Evolutionary conservation across 371 early-diverging fungal genomes (phyloP).

Genomic region (Polyrhizophydium stewartii): DNA sequence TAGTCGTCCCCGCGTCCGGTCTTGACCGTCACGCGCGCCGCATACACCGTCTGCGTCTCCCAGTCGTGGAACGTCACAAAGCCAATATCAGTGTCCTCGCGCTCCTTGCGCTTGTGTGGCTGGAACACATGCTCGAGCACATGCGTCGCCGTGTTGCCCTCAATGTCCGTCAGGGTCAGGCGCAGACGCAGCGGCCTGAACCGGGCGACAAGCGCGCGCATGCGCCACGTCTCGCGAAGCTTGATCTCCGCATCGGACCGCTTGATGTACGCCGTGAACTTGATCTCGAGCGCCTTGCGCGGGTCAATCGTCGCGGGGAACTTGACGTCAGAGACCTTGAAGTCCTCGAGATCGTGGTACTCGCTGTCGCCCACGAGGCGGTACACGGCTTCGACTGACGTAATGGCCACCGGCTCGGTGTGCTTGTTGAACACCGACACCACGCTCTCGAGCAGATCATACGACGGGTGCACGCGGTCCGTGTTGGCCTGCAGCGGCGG

Average conservation of each 20-base stretch:
- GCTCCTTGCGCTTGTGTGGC: constrained; percentile 11
- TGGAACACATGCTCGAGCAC: constrained; percentile 34
- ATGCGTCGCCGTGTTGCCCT: constrained; percentile 24
- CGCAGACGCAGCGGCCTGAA: constrained; percentile 31
- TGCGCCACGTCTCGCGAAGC: constrained; percentile 6
- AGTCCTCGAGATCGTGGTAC: constrained; percentile 7
- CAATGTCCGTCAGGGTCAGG: constrained; percentile 32
- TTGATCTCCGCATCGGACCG: constrained; percentile 21
- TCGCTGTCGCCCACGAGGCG: constrained; percentile 35
- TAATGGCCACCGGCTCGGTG: constrained; percentile 22
- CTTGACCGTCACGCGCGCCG: not conserved
- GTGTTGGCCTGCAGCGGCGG: constrained; percentile 4
- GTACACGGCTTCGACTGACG: constrained; percentile 28
- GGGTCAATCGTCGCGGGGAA: constrained; percentile 30
- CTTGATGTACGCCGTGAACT: constrained; percentile 17
- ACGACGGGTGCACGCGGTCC: constrained; percentile 9
- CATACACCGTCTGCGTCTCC: not conserved
- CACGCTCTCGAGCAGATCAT: constrained; percentile 17
- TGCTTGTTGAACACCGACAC: constrained; percentile 37
- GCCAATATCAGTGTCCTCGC: constrained; percentile 25
- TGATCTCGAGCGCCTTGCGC: constrained; percentile 11
- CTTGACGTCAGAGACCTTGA: not conserved
- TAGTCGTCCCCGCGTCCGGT: not conserved
- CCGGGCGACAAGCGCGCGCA: constrained; percentile 3
- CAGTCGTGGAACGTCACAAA: constrained; percentile 30